A percentile compares a stretch with the other conserved stretches of the same genome.
These are phyloP conservation scores for Penicillium verrucosum DNA, from an alignment of 2,329 filamentous ascomycete species.

Conservation along the genomic window DNA sequence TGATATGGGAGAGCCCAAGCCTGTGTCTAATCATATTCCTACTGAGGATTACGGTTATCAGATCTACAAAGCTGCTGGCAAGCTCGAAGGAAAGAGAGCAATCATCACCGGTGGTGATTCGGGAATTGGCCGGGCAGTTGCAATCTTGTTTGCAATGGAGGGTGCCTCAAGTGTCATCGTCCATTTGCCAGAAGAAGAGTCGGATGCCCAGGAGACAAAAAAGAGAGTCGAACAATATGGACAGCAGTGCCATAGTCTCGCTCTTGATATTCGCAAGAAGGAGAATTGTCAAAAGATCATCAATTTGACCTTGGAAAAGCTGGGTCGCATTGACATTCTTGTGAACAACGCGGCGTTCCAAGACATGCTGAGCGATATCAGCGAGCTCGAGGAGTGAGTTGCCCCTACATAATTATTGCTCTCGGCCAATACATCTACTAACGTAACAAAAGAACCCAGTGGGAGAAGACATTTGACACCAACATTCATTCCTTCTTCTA, in stretches of 20 bases:
- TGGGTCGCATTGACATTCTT: slow-evolving; percentile 68
- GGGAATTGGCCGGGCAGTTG: slow-evolving; percentile 72
- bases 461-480: slow-evolving; percentile 73
- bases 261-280: slow-evolving; percentile 62
- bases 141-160: slow-evolving; percentile 76
- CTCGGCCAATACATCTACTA: background rate
- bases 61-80: slow-evolving; percentile 70
- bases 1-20: slow-evolving; percentile 56
- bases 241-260: slow-evolving; percentile 60
- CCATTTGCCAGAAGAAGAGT: slow-evolving; percentile 71
- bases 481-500: slow-evolving; percentile 84
- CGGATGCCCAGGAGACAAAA: slow-evolving; percentile 73
- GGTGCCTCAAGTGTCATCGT: slow-evolving; percentile 71
- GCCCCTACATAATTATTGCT: background rate
- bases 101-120: slow-evolving; percentile 79
- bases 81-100: slow-evolving; percentile 70
- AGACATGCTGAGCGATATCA: slow-evolving; percentile 70
- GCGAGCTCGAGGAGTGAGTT: slow-evolving; percentile 64
- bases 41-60: slow-evolving; percentile 65
- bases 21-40: slow-evolving; percentile 64
- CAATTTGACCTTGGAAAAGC: slow-evolving; percentile 61
- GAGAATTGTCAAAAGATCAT: slow-evolving; percentile 69
- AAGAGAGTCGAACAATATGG: slow-evolving; percentile 65
- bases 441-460: slow-evolving; percentile 60
- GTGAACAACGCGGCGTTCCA: slow-evolving; percentile 70